Evolutionary conservation across 441 rosid genomes (phyloP), one percentile per base, ranked within the genome.

Genomic region (Erodium moschatum): DNA sequence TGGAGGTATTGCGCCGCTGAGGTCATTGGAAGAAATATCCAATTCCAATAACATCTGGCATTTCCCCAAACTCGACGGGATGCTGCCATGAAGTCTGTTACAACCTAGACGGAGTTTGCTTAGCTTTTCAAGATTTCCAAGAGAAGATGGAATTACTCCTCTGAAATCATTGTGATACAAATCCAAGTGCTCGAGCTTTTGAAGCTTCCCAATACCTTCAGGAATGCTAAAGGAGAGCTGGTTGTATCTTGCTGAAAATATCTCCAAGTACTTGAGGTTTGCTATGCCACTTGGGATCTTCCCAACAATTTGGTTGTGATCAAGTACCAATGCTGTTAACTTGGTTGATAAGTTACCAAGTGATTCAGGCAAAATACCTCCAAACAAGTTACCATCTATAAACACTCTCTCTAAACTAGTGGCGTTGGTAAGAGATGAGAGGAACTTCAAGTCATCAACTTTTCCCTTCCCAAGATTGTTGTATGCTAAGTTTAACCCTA

Each of bases 401-500:
- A 1, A 29, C 27, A 77, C 19, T 2, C 0, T 0, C 15, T 29
- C 0, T 4, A 80, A 50, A 6, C 2, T 18, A 16, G 64, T 72
- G n/a, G 67, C 50, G 64, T 78, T 78, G 10, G 10, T 69, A 64
- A 80, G 69, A 19, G 82, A 74, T 27, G n/a, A 21, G 0, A 82
- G 4, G 63, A 79, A 79, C 6, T 19, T 33, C 15, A 75, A n/a
- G 29, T 77, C 79, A 46, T 68, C 60, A 9, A 11, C 50, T 20
- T 29, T 68, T 5, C 71, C 70, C 6, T 20, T 70, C 35, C 81
- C 83, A 6, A 78, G 67, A 10, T 48, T 29, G 7, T 76, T 80
- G 0, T 0, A 0, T 12, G 7, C 42, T 0, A 76, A 0, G 0
- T 0, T 0, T 8, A 61, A 76, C 68, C 21, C 24, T 56, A 0